phyloP scores from a whole-genome alignment of 331 rosid species.

The Telfairia occidentalis region DNA sequence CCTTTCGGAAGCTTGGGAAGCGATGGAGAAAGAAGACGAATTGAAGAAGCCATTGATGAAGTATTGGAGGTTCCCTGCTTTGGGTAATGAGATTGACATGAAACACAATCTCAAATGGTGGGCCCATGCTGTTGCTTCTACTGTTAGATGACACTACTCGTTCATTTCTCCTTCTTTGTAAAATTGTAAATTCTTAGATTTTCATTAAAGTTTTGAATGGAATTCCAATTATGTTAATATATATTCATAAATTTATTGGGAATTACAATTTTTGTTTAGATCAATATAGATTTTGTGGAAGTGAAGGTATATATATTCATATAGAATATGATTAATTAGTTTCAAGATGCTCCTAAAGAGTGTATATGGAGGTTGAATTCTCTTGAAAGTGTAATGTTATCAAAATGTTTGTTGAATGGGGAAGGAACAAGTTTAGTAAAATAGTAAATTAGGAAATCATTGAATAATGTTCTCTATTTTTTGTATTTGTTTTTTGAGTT shows the following conservation, averaged over 20 bases:
- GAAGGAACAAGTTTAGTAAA: no score
- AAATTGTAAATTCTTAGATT: neutral
- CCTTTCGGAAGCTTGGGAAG: constrained; percentile 81
- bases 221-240: neutral
- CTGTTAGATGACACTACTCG: constrained; percentile 36
- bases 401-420: no score
- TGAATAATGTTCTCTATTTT: no score
- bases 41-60: constrained; percentile 38
- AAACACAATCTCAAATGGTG: constrained; percentile 62
- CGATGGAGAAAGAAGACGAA: constrained; percentile 28
- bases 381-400: no score
- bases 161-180: neutral
- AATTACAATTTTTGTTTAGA: neutral
- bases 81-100: constrained; percentile 43
- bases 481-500: no score
- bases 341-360: no score
- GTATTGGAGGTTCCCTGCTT: constrained; percentile 49
- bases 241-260: neutral
- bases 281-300: neutral
- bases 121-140: constrained; percentile 84
- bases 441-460: no score
- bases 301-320: no score
- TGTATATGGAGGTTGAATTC: no score
- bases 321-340: no score
- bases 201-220: neutral